A percentile compares a stretch with the other conserved stretches of the same genome.
phyloP scores from a whole-genome alignment of 2,329 filamentous ascomycete species.

The Fusarium sp. region DNA sequence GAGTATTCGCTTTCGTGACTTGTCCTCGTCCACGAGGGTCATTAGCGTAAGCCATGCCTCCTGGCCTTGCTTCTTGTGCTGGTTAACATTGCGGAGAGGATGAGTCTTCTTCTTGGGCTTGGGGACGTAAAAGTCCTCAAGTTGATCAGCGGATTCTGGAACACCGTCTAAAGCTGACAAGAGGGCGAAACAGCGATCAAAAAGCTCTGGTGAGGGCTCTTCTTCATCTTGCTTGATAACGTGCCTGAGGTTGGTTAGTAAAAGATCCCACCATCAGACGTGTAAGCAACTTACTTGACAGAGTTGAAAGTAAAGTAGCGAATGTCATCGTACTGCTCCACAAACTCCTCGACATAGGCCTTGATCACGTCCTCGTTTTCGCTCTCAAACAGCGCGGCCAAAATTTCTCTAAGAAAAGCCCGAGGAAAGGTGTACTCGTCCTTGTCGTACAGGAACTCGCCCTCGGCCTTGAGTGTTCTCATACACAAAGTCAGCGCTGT shows the following conservation, averaged over 20 bases:
- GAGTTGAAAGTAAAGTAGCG: slow-evolving; percentile 84
- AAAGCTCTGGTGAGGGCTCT: slow-evolving; percentile 52
- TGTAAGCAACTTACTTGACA: slow-evolving; percentile 71
- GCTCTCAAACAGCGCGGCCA: slow-evolving; percentile 72
- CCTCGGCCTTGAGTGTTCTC: slow-evolving; percentile 86
- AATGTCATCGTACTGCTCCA: slow-evolving; percentile 86
- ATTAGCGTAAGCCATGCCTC: slow-evolving; percentile 89
- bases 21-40: slow-evolving; percentile 72
- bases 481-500: slow-evolving; percentile 84
- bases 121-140: slow-evolving; percentile 77
- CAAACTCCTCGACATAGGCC: slow-evolving; percentile 82
- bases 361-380: slow-evolving; percentile 71
- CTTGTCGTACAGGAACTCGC: slow-evolving; percentile 69
- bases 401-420: slow-evolving; percentile 73
- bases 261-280: not conserved
- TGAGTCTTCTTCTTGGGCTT: slow-evolving; percentile 77
- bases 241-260: slow-evolving; percentile 38
- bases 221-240: slow-evolving; percentile 44
- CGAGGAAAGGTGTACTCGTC: slow-evolving; percentile 78
- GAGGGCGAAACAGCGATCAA: slow-evolving; percentile 71
- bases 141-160: slow-evolving; percentile 74
- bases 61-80: slow-evolving; percentile 85
- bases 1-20: slow-evolving; percentile 84
- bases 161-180: slow-evolving; percentile 77
- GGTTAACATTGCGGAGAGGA: slow-evolving; percentile 71